Evolutionary conservation across 495 filamentous ascomycete genomes (phyloP), one percentile per base, ranked within the genome.

Genomic region (Hyphodiscus hymeniophilus): DNA sequence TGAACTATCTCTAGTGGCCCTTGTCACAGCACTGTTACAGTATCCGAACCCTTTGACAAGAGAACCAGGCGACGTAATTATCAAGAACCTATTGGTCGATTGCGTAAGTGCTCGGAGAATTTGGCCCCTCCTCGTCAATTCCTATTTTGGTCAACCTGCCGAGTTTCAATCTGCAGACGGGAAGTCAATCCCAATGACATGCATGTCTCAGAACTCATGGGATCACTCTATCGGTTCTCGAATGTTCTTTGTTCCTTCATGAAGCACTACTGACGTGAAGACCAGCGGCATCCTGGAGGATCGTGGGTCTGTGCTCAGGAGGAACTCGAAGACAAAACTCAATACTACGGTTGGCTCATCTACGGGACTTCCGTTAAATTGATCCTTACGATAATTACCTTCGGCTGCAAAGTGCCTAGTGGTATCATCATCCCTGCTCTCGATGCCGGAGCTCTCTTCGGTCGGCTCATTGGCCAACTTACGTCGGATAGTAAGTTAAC

Each of bases 351-450:
- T 22, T 79, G 65, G 65, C 67, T 79, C 32, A 57, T 72, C 26
- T 71, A 75, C 45, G 75, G 74, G 10, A 73, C 67, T 5, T 44
- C 75, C 1, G 65, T 67, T 39, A 77, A 79, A 58, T 65, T 79
- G 24, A 38, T 72, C 38, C 66, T 77, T 26, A 79, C 74, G 7
- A 75, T 67, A 51, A 66, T 77, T 39, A 77, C 74, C 1, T 76
- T 76, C 42, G 76, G 76, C 41, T 68, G 70, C 56, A 77, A 76
- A 62, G 75, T 80, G 13, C 76, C 76, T 0, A 73, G 70, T 7
- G 76, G 76, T 15, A 66, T 80, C 47, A 80, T 80, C 60, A 77
- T 78, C 45, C 76, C 76, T 1, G 72, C 76, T 11, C 68, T 80
- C 16, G 74, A 75, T 41, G 72, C 69, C 8, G 76, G 76, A 8